Percentiles rank a stretch among this genome's conserved stretches.
Conservation (phyloP, 1,284 basidiomycete species). For the Cystobasidium slooffiae region DNA sequence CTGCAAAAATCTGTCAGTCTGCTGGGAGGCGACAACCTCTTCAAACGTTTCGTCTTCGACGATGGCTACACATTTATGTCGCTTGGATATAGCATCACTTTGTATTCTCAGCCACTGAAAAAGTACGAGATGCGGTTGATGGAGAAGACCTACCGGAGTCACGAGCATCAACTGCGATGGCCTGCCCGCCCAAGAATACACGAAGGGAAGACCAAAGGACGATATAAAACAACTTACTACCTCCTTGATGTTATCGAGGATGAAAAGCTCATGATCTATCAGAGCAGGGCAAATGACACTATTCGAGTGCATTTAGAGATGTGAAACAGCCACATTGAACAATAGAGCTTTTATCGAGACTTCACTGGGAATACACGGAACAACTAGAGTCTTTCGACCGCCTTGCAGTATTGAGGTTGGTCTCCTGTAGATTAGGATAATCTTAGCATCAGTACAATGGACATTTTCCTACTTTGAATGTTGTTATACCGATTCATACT, state of each 20-base stretch:
- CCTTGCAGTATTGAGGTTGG: too few species aligned
- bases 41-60: slow-evolving; percentile 41
- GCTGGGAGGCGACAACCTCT: slow-evolving; percentile 41
- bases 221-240: slow-evolving; percentile 38
- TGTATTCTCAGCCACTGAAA: slow-evolving; percentile 41
- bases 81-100: slow-evolving; percentile 39
- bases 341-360: too few species aligned
- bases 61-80: slow-evolving; percentile 30
- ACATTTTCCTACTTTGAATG: too few species aligned
- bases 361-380: too few species aligned
- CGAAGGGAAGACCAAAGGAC: slow-evolving; percentile 30
- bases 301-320: slow-evolving; percentile 23
- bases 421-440: too few species aligned
- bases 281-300: slow-evolving; percentile 11
- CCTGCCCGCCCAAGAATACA: slow-evolving; percentile 29
- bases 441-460: too few species aligned
- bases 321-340: not conserved
- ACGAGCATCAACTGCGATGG: slow-evolving; percentile 37
- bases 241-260: slow-evolving; percentile 24
- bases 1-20: slow-evolving; percentile 31
- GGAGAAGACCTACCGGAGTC: slow-evolving; percentile 26
- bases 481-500: too few species aligned
- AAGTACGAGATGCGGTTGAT: slow-evolving; percentile 37
- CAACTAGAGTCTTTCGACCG: too few species aligned
- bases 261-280: slow-evolving; percentile 30